phyloP scores from a whole-genome alignment of 108 stramenopile genomes.

The Discostella stelligeroides region DNA sequence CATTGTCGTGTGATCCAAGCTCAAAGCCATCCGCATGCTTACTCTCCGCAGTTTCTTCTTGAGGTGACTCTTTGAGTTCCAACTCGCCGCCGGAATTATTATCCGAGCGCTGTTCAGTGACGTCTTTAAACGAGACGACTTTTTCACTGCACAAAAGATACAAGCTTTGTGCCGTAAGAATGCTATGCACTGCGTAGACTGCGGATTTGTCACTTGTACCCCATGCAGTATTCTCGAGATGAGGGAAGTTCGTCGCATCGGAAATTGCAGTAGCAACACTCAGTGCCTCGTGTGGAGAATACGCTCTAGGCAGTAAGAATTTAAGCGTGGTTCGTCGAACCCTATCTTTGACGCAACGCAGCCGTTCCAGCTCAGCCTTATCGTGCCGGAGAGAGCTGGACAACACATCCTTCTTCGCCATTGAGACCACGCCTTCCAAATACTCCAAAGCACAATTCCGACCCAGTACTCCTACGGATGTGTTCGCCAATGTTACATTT shows the following conservation, averaged over 20 bases:
- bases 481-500: slow-evolving; percentile 28
- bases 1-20: not conserved
- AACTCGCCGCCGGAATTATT: slow-evolving; percentile 2
- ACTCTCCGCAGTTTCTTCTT: not conserved
- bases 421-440: slow-evolving; percentile 12
- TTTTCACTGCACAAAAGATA: not conserved
- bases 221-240: slow-evolving; percentile 9
- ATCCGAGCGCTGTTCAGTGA: slow-evolving; percentile 17
- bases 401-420: slow-evolving; percentile 30
- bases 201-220: slow-evolving; percentile 11
- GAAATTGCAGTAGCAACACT: slow-evolving; percentile 26
- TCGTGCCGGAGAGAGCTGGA: not conserved
- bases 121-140: not conserved
- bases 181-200: slow-evolving; percentile 17
- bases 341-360: slow-evolving; percentile 42
- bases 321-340: slow-evolving; percentile 42
- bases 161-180: slow-evolving; percentile 12
- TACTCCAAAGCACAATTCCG: slow-evolving; percentile 37
- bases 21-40: not conserved
- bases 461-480: slow-evolving; percentile 25
- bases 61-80: not conserved
- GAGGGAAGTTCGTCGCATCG: slow-evolving; percentile 26
- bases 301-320: slow-evolving; percentile 36
- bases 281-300: slow-evolving; percentile 40
- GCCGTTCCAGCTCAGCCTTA: slow-evolving; percentile 7